A percentile compares a stretch with the other conserved stretches of the same genome.
phyloP scores from a whole-genome alignment of 1,284 basidiomycete genomes.

The Dichomitus squalens region DNA sequence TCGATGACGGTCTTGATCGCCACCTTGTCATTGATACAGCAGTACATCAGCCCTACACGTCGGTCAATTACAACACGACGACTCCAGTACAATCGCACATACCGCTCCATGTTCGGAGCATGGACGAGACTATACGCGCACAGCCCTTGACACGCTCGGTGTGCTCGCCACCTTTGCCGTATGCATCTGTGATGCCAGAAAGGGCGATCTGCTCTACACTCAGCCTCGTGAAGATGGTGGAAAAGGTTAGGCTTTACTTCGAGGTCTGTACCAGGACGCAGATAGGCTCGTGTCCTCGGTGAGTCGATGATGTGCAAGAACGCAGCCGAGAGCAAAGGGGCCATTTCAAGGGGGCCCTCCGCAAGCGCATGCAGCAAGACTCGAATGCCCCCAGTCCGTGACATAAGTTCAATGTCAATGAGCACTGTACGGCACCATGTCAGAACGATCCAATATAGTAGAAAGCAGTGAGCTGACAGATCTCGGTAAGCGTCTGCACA shows the following conservation, averaged over 20 bases:
- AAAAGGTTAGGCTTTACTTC: slow-evolving; percentile 59
- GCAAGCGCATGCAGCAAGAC: slow-evolving; percentile 85
- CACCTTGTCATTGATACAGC: slow-evolving; percentile 87
- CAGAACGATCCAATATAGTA: neutral
- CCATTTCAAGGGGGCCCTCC: slow-evolving; percentile 87
- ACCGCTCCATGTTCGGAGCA: slow-evolving; percentile 96
- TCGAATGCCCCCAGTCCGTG: slow-evolving; percentile 84
- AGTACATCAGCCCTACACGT: slow-evolving; percentile 82
- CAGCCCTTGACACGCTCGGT: slow-evolving; percentile 79
- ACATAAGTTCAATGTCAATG: slow-evolving; percentile 85
- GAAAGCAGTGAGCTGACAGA: slow-evolving; percentile 55
- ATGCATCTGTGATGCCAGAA: slow-evolving; percentile 88
- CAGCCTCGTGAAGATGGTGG: slow-evolving; percentile 13
- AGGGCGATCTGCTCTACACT: slow-evolving; percentile 66
- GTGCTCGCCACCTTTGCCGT: slow-evolving; percentile 80
- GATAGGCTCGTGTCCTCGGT: slow-evolving; percentile 79
- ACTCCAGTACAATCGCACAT: slow-evolving; percentile 31
- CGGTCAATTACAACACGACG: neutral
- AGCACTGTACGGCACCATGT: slow-evolving; percentile 52
- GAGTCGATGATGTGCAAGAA: slow-evolving; percentile 88
- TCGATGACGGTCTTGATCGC: slow-evolving; percentile 87
- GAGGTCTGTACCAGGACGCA: slow-evolving; percentile 85
- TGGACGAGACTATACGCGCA: slow-evolving; percentile 77
- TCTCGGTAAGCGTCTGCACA: slow-evolving; percentile 90
- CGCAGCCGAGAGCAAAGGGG: slow-evolving; percentile 81